Conservation (phyloP, 768 basidiomycete species). For the Trametes cingulata region DNA sequence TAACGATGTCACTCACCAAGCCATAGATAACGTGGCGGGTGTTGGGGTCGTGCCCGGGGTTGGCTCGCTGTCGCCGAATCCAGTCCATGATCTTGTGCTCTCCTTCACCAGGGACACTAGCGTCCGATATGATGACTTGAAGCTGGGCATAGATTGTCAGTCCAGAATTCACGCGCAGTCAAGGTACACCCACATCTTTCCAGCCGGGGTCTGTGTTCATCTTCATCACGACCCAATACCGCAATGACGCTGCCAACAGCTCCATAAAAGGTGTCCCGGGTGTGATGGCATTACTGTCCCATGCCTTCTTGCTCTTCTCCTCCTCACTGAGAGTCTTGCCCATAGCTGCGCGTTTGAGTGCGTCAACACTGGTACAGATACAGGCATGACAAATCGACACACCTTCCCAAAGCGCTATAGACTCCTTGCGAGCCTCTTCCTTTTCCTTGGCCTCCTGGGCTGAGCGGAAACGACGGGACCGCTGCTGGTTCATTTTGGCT, state of each 20-base stretch:
- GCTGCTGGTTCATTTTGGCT: constrained; percentile 99
- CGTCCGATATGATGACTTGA: constrained; percentile 95
- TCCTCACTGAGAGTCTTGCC: constrained; percentile 83
- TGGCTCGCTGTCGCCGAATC: constrained; percentile 85
- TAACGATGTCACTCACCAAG: constrained; percentile 56
- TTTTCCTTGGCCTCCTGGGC: constrained; percentile 95
- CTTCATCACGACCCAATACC: constrained; percentile 97
- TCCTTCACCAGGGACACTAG: constrained; percentile 96
- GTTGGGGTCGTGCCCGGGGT: constrained; percentile 91
- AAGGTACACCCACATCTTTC: constrained; percentile 65
- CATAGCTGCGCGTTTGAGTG: constrained; percentile 61
- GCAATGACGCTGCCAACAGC: constrained; percentile 79
- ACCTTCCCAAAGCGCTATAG: constrained; percentile 87
- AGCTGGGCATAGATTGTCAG: constrained; percentile 48
- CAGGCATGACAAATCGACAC: background rate
- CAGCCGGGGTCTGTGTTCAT: constrained; percentile 95
- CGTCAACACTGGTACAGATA: background rate
- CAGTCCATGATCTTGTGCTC: constrained; percentile 99
- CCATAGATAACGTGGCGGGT: constrained; percentile 98
- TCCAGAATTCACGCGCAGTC: background rate
- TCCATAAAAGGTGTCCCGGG: constrained; percentile 99
- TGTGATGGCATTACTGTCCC: constrained; percentile 99
- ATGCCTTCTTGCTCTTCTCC: constrained; percentile 80
- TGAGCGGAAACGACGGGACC: constrained; percentile 92
- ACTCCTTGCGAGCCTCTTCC: constrained; percentile 82